These are phyloP conservation scores for Myxozyma lipomycoides DNA, from an alignment of 805 yeast species.

Conservation along the genomic window DNA sequence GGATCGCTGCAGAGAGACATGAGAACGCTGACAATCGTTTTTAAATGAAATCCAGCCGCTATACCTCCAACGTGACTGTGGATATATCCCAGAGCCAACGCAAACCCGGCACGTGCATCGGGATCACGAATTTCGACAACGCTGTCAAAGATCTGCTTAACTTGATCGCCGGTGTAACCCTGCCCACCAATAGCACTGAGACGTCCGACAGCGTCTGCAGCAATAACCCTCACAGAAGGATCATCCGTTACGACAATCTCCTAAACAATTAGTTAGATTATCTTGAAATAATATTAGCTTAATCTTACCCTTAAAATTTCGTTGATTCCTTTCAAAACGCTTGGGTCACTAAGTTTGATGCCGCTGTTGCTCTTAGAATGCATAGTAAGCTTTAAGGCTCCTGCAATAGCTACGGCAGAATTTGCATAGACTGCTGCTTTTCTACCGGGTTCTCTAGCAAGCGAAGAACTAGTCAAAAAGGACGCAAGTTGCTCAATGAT, in stretches of 20 bases:
- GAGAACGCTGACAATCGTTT: conserved; percentile 52
- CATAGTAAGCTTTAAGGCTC: conserved; percentile 38
- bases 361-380: conserved; percentile 6
- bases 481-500: conserved; percentile 75
- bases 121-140: conserved; percentile 68
- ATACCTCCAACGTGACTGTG: conserved; percentile 41
- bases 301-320: conserved; percentile 47
- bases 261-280: neutral
- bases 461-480: conserved; percentile 43
- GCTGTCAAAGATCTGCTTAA: conserved; percentile 55
- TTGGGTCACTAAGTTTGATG: conserved; percentile 1
- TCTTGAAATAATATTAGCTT: neutral
- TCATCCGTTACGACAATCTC: conserved; percentile 33
- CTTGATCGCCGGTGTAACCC: conserved; percentile 27
- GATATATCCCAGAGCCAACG: conserved; percentile 48
- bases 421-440: conserved; percentile 56
- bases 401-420: conserved; percentile 59
- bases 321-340: conserved; percentile 46
- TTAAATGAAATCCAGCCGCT: conserved; percentile 41
- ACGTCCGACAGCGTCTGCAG: conserved; percentile 58
- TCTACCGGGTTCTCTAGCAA: conserved; percentile 36
- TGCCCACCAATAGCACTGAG: conserved; percentile 38
- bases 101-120: conserved; percentile 55
- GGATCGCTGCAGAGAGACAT: conserved; percentile 68
- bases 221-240: conserved; percentile 43